Evolutionary conservation across 2,329 filamentous ascomycete genomes (phyloP), one percentile per base, ranked within the genome.

Genomic region (Parastagonospora nodorum): DNA sequence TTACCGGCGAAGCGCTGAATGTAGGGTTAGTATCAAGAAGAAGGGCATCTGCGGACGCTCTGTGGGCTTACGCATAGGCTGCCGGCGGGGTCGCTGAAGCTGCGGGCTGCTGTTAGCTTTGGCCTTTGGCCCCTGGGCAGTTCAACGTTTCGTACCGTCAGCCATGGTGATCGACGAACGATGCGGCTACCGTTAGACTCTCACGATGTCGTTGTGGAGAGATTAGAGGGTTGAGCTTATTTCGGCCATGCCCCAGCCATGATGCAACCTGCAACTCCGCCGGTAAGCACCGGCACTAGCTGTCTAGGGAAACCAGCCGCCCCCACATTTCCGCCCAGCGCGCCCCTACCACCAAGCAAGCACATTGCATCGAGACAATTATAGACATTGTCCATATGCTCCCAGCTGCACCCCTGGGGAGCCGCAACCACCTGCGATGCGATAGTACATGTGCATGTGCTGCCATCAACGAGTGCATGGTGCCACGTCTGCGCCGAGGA

Each of bases 21-120:
- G 38, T 12, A 11, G 42, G 42, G 47, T 69, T 53, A 67, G 60
- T 50, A 41, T 44, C n/a, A 33, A 38, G 38, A 24, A 14, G 42
- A 42, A 2, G 11, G n/a, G 48, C 32, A 19, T n/a, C 37, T 27
- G 35, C 9, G 30, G 27, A 41, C 15, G 30, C 31, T 42, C 36
- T 36, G 24, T 29, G 44, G 57, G 63, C 76, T 64, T 77, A 79
- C 77, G 71, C 77, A 63, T 75, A 63, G 24, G 77, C 64, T 43
- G 74, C 75, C 42, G 71, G 73, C 12, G 75, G 80, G 55, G 88
- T 83, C 82, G 84, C 87, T 42, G 82, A 81, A 64, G 85, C 86
- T 30, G 84, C 6, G 2, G 83, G 84, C 42, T 47, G 44, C 64
- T 45, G 54, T 54, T 48, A 45, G 33, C 42, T 44, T 11, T 42